These are phyloP conservation scores for Scheffersomyces coipomensis DNA, from an alignment of 805 yeast species.

Conservation along the genomic window DNA sequence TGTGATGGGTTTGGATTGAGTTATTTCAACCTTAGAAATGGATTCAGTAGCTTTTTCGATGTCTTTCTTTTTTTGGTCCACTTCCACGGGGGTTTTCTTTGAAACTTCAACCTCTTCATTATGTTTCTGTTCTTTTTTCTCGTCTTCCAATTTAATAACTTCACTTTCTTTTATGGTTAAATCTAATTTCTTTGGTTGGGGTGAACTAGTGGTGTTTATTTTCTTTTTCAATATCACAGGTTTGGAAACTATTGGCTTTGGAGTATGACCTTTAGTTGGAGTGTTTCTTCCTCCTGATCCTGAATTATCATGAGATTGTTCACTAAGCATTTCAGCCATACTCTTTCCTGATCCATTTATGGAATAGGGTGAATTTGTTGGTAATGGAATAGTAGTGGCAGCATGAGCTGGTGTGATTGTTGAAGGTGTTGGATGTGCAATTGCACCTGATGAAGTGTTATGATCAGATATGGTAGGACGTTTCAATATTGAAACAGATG, in stretches of 20 bases:
- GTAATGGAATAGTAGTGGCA: not conserved
- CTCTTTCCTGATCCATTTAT: slow-evolving; percentile 27
- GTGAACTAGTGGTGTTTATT: slow-evolving; percentile 6
- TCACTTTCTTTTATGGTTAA: slow-evolving; percentile 11
- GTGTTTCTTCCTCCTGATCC: slow-evolving; percentile 14
- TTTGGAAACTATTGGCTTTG: slow-evolving; percentile 24
- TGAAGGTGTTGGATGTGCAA: not conserved
- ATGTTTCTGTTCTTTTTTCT: not conserved
- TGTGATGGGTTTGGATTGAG: not conserved
- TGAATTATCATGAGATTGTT: slow-evolving; percentile 8
- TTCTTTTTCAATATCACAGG: slow-evolving; percentile 42
- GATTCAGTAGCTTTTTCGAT: not conserved
- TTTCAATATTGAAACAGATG: slow-evolving; percentile 17
- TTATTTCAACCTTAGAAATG: not conserved
- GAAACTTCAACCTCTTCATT: not conserved
- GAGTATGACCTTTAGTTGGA: slow-evolving; percentile 13
- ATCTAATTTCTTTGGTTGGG: slow-evolving; percentile 7
- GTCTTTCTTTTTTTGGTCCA: not conserved
- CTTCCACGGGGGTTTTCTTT: not conserved
- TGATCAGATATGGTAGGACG: slow-evolving; percentile 5
- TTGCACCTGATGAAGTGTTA: not conserved
- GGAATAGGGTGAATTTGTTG: slow-evolving; percentile 7
- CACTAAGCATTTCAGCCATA: slow-evolving; percentile 38
- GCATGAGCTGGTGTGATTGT: not conserved
- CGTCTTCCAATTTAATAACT: slow-evolving; percentile 4